These are phyloP conservation scores for Populus hybrid DNA, from an alignment of 441 rosid genomes.

Conservation along the genomic window DNA sequence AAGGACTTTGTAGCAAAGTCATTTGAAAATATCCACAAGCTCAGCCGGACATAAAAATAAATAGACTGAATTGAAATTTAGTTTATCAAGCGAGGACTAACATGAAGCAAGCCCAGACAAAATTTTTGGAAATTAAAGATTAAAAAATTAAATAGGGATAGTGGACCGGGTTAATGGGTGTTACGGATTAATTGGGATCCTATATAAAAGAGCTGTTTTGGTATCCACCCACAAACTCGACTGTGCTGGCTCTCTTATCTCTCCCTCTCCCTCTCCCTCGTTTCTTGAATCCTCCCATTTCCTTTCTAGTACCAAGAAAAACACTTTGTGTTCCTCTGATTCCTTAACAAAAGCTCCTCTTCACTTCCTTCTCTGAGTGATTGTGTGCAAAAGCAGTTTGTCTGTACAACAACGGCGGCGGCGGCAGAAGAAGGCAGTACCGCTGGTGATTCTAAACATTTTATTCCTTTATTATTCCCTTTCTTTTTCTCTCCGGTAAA, in stretches of 20 bases:
- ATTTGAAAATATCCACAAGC: too few species aligned
- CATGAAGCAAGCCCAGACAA: too few species aligned
- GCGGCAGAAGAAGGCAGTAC: background rate
- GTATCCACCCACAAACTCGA: conserved; percentile 4
- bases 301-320: background rate
- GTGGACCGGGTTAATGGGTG: conserved; percentile 19
- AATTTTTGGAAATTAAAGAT: background rate
- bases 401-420: conserved; percentile 6
- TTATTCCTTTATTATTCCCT: conserved; percentile 22
- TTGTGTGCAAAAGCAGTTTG: background rate
- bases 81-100: too few species aligned
- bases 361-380: background rate
- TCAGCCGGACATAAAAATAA: too few species aligned
- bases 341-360: background rate
- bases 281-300: background rate
- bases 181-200: conserved; percentile 38
- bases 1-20: background rate
- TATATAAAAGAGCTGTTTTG: conserved; percentile 39
- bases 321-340: background rate
- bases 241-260: conserved; percentile 1
- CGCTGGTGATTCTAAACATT: conserved; percentile 15
- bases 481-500: conserved; percentile 21
- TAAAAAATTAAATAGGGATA: background rate
- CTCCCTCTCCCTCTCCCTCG: background rate
- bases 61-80: background rate